Evolutionary conservation across 1,139 yeast species (phyloP), one percentile per base, ranked within the genome.

Genomic region (Meyerozyma sp.): DNA sequence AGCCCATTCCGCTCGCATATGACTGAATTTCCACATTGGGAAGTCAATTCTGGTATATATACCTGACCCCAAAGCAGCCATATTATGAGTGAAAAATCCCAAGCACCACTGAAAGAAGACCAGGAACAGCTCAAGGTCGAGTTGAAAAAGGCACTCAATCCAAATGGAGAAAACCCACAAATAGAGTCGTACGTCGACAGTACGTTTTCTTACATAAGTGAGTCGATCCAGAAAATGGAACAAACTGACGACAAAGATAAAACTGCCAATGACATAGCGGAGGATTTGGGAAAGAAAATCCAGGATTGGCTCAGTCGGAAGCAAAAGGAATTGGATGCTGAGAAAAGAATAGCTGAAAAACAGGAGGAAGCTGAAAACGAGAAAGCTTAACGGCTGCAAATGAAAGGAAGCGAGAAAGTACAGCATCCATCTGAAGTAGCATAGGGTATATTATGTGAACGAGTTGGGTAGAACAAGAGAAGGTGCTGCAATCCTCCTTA

Each of bases 211-310:
- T 70, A 70, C 48, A 54, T 71, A 26, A 58, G 55, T 48, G 49
- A 50, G 2, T 61, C 61, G 10, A 51, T 65, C 45, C 43, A 58
- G 40, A 65, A 65, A 44, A 63, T 71, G 69, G 52, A 62, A 21
- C 54, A 57, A 1, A 50, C 69, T 8, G 54, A 56, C 16, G 66
- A 70, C 46, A 62, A 56, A 40, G 69, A 70, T 21, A 60, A 58
- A 23, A 60, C 74, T 0, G 65, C 73, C 5, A 53, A 65, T 40
- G 73, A 68, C 39, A 65, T 72, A 29, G 73, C 75, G 4, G 58
- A 66, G 7, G 76, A 70, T 49, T 59, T 70, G 47, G 58, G 58
- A 27, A 44, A 43, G 2, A 64, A 55, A 43, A 58, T 66, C 39
- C 63, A 65, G 11, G 40, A 44, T 13, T 70, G 75, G 75, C 57